Percentiles rank a stretch among this genome's conserved stretches.
These are phyloP conservation scores for Cercophora sp. DNA, from an alignment of 495 filamentous ascomycete species.

Conservation along the genomic window DNA sequence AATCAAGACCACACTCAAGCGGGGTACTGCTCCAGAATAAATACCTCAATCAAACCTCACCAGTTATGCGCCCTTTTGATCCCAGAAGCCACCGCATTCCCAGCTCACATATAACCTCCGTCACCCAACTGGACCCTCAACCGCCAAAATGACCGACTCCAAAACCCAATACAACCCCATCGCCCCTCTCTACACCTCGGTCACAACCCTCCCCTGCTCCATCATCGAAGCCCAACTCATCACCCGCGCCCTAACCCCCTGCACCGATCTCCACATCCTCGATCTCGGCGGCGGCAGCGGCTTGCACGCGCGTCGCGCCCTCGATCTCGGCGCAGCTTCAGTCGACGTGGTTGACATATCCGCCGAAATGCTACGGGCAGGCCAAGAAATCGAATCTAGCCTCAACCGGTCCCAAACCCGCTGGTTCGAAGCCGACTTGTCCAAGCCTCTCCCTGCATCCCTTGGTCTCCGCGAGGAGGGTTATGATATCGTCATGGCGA, in stretches of 20 bases:
- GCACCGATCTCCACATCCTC: conserved; percentile 26
- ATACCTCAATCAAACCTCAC: too few relatives aligned
- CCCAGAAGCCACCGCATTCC: too few relatives aligned
- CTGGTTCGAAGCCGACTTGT: conserved; percentile 23
- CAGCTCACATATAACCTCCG: too few relatives aligned
- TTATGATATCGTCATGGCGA: conserved; percentile 34
- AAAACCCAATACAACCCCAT: too few relatives aligned
- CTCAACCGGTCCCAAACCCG: conserved; percentile 6
- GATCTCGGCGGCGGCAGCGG: conserved; percentile 38
- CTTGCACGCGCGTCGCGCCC: conserved; percentile 23
- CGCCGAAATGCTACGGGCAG: conserved; percentile 23
- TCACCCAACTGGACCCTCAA: too few relatives aligned
- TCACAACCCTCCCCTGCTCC: too few relatives aligned
- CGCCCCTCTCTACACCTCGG: too few relatives aligned
- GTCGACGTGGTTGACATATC: conserved; percentile 35
- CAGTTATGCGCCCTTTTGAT: too few relatives aligned
- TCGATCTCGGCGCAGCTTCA: conserved; percentile 21
- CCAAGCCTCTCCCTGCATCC: conserved; percentile 16
- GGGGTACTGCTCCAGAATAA: too few relatives aligned
- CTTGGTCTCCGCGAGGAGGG: not conserved
- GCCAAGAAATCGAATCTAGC: conserved; percentile 1
- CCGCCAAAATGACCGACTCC: too few relatives aligned
- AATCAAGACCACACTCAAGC: too few relatives aligned
- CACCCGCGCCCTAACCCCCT: conserved; percentile 18
- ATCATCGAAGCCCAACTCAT: not conserved